These are phyloP conservation scores for Clonostachys chloroleuca DNA, from an alignment of 2,329 filamentous ascomycete species.

Conservation along the genomic window DNA sequence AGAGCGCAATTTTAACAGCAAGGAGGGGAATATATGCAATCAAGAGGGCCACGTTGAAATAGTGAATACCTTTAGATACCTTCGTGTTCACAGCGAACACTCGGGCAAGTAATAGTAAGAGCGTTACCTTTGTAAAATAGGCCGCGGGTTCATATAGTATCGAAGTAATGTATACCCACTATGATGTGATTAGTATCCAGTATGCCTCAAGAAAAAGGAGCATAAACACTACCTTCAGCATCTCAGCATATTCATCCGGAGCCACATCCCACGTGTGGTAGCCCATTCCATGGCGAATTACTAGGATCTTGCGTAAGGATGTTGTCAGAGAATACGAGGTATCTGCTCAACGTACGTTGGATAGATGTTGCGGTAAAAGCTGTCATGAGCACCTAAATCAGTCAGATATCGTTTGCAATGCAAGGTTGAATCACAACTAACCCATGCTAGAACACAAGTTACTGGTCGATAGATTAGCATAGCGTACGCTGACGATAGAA, in stretches of 20 bases:
- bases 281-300: slow-evolving; percentile 12
- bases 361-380: background rate
- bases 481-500: background rate
- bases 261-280: slow-evolving; percentile 15
- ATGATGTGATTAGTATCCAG: background rate
- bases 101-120: slow-evolving; percentile 16
- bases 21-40: slow-evolving; percentile 15
- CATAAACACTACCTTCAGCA: slow-evolving; percentile 6
- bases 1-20: slow-evolving; percentile 13
- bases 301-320: slow-evolving; percentile 1
- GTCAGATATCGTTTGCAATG: background rate
- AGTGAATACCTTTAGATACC: slow-evolving; percentile 13
- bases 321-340: background rate
- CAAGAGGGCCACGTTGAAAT: slow-evolving; percentile 14
- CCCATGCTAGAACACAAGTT: background rate
- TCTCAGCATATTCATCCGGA: slow-evolving; percentile 3
- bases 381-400: background rate
- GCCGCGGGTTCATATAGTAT: slow-evolving; percentile 16
- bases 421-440: background rate
- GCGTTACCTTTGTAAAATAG: slow-evolving; percentile 17
- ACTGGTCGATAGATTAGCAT: background rate
- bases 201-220: background rate
- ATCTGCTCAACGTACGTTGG: background rate
- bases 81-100: slow-evolving; percentile 13
- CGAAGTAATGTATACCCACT: slow-evolving; percentile 16